A percentile compares a stretch with the other conserved stretches of the same genome.
Evolutionary conservation across 805 yeast genomes (phyloP).

Genomic region (Blastobotrys peoriensis): DNA sequence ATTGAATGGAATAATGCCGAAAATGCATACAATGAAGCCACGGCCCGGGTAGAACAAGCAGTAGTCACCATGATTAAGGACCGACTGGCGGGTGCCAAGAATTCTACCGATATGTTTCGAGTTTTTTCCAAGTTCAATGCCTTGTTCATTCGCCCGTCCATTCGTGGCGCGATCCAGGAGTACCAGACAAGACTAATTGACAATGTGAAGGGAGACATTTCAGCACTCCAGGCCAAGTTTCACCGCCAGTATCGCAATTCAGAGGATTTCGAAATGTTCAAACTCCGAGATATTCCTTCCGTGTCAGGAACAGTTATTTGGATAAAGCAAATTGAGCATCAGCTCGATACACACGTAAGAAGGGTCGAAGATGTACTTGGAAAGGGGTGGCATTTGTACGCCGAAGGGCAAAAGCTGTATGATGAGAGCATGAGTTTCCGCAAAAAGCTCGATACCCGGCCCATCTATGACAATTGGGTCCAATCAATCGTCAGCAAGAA

Average conservation of each 20-base stretch:
- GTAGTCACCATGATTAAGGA: conserved; percentile 38
- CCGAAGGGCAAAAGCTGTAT: conserved; percentile 61
- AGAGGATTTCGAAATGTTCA: conserved; percentile 32
- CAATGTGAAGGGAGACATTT: conserved; percentile 44
- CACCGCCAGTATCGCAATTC: conserved; percentile 29
- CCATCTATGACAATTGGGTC: conserved; percentile 47
- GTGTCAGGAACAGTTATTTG: conserved; percentile 44
- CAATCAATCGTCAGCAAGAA: conserved; percentile 21
- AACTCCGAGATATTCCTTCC: conserved; percentile 43
- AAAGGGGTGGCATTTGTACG: conserved; percentile 51
- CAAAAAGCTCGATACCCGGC: conserved; percentile 41
- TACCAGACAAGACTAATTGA: conserved; percentile 48
- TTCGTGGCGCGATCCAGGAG: conserved; percentile 54
- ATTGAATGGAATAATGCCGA: conserved; percentile 40
- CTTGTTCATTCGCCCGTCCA: conserved; percentile 46
- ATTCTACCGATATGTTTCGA: conserved; percentile 45
- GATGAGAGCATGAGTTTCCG: conserved; percentile 42
- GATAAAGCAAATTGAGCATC: conserved; percentile 45
- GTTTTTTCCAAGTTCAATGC: conserved; percentile 45
- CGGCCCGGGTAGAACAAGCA: conserved; percentile 40
- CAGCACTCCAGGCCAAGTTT: conserved; percentile 37
- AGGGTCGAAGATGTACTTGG: conserved; percentile 52
- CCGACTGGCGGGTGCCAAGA: conserved; percentile 35
- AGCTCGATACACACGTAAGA: conserved; percentile 36
- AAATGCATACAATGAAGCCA: conserved; percentile 37